Conservation (phyloP, 78 protist species). For the Corallochytrium limacisporum region DNA sequence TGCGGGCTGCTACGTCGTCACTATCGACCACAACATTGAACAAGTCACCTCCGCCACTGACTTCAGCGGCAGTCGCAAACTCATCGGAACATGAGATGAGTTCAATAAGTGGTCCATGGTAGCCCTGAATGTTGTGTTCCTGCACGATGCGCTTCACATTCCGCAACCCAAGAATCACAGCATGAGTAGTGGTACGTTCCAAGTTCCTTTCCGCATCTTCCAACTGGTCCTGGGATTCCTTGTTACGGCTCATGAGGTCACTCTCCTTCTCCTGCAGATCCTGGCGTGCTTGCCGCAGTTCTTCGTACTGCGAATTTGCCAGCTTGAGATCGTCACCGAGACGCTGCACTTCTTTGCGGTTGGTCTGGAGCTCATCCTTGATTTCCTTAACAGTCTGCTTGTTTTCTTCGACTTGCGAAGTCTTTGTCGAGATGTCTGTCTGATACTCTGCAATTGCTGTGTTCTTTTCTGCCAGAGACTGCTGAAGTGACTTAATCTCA, state of each 20-base stretch:
- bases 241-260: too few species aligned
- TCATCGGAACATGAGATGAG: conserved; percentile 44
- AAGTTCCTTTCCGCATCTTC: too few species aligned
- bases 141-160: conserved; percentile 8
- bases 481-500: too few species aligned
- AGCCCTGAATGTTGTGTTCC: conserved; percentile 35
- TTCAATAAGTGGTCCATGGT: conserved; percentile 82
- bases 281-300: too few species aligned
- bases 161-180: conserved; percentile 9
- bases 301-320: too few species aligned
- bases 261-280: too few species aligned
- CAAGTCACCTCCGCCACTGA: conserved; percentile 57
- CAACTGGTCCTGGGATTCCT: too few species aligned
- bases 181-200: too few species aligned
- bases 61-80: conserved; percentile 67
- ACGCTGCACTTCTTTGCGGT: not conserved
- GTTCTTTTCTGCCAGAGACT: too few species aligned
- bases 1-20: conserved; percentile 36
- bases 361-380: not conserved
- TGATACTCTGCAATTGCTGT: too few species aligned
- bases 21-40: conserved; percentile 88
- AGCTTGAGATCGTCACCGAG: too few species aligned
- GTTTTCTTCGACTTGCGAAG: not conserved
- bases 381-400: not conserved
- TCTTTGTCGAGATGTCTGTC: not conserved